These are phyloP conservation scores for Dentipellis fragilis DNA, from an alignment of 768 basidiomycete species.

Conservation along the genomic window DNA sequence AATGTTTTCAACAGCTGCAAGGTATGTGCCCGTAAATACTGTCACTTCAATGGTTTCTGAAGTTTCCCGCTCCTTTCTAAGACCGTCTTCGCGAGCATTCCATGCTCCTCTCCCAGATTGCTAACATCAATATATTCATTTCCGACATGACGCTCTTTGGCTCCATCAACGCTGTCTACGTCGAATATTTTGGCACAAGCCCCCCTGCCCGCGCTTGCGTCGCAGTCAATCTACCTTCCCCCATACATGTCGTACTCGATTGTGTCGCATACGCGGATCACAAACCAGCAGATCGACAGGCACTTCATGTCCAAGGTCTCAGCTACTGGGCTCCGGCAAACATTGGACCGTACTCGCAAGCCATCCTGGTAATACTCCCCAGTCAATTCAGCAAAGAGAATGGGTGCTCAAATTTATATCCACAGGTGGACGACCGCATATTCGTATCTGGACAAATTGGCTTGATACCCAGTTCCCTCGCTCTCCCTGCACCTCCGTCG, in stretches of 20 bases:
- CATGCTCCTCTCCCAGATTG: constrained; percentile 46
- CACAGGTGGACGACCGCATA: constrained; percentile 62
- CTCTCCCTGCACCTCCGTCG: constrained; percentile 50
- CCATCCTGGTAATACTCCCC: constrained; percentile 53
- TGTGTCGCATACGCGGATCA: constrained; percentile 57
- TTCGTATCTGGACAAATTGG: constrained; percentile 96
- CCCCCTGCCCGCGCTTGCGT: constrained; percentile 96
- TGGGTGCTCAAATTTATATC: neutral
- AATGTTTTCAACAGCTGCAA: constrained; percentile 56
- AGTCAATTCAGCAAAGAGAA: neutral
- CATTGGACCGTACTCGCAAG: constrained; percentile 97
- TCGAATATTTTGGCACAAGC: constrained; percentile 76
- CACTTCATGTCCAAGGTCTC: constrained; percentile 88
- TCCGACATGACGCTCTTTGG: constrained; percentile 76
- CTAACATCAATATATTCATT: constrained; percentile 76
- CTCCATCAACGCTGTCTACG: constrained; percentile 68
- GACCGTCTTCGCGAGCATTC: constrained; percentile 40
- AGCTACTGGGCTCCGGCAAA: constrained; percentile 99
- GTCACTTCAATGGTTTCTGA: neutral
- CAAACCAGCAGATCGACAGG: constrained; percentile 40
- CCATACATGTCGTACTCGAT: constrained; percentile 57
- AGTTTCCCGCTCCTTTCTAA: constrained; percentile 18
- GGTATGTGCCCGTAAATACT: constrained; percentile 30
- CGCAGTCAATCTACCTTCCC: constrained; percentile 56
- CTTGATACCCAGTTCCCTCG: constrained; percentile 64